These are phyloP conservation scores for Globisporangium camurandrum DNA, from an alignment of 352 stramenopile species.

Conservation along the genomic window DNA sequence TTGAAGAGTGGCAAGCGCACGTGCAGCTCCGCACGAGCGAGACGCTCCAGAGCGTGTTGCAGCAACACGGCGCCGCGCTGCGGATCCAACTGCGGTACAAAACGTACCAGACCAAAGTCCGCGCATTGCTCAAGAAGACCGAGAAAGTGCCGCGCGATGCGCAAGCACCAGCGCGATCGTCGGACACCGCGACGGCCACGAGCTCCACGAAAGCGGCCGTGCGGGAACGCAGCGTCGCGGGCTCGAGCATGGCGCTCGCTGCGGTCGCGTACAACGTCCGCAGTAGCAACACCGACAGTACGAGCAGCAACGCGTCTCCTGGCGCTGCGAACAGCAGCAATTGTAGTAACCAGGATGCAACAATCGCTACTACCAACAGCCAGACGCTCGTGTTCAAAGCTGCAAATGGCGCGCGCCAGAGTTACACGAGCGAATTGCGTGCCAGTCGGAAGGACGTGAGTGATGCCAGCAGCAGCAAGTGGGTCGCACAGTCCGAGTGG, in stretches of 20 bases:
- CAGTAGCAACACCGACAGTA: constrained; percentile 8
- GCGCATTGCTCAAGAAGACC: constrained; percentile 46
- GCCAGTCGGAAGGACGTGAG: constrained; percentile 3
- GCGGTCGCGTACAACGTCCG: constrained; percentile 35
- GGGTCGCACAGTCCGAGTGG: constrained; percentile 13
- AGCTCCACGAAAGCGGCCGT: constrained; percentile 17
- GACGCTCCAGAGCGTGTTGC: constrained; percentile 16
- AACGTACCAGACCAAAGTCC: constrained; percentile 63
- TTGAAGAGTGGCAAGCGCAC: constrained; percentile 34
- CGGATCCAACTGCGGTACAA: constrained; percentile 72
- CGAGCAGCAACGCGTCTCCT: no score
- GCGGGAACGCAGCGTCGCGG: constrained; percentile 25
- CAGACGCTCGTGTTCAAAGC: constrained; percentile 9
- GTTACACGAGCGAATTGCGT: constrained; percentile 11
- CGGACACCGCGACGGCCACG: constrained; percentile 13
- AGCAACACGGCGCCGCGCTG: constrained; percentile 33
- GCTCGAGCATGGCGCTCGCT: constrained; percentile 59
- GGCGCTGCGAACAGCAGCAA: no score
- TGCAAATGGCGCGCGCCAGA: constrained; percentile 10
- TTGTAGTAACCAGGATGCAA: neutral
- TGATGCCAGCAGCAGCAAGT: constrained; percentile 3
- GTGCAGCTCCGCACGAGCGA: constrained; percentile 17
- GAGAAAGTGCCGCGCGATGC: constrained; percentile 26
- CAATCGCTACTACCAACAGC: neutral
- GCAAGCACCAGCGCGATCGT: constrained; percentile 14